A percentile compares a stretch with the other conserved stretches of the same genome.
phyloP scores from a whole-genome alignment of 192 early-diverging fungal genomes.

The Coemansia sp. region DNA sequence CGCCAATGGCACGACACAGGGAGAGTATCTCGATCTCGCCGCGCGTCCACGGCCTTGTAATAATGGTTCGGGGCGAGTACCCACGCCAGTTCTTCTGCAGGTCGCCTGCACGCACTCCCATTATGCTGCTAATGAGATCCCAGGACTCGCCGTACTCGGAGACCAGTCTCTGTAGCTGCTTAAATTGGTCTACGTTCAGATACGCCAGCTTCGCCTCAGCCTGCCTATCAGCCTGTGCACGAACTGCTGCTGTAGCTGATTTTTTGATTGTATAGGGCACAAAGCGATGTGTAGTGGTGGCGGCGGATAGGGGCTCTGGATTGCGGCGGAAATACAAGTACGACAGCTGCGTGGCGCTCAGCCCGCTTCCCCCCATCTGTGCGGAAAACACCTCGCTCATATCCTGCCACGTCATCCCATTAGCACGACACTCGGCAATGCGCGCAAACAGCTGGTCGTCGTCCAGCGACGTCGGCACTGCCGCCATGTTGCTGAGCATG shows the following conservation, averaged over 20 bases:
- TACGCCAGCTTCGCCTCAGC: conserved; percentile 15
- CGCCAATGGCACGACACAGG: conserved; percentile 26
- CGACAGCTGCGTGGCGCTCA: not conserved
- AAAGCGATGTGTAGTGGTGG: not conserved
- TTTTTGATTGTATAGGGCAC: not conserved
- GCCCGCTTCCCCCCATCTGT: too few relatives aligned
- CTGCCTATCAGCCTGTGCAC: too few relatives aligned
- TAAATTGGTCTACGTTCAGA: conserved; percentile 39
- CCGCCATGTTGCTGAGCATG: not conserved
- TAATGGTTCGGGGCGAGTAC: conserved; percentile 16
- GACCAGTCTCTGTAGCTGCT: conserved; percentile 24
- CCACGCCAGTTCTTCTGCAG: conserved; percentile 39
- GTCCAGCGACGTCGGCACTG: not conserved
- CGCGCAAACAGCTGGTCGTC: not conserved
- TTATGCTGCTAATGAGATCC: conserved; percentile 15
- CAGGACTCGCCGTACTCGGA: conserved; percentile 39
- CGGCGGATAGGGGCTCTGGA: not conserved
- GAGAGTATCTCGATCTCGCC: conserved; percentile 31
- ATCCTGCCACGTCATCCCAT: not conserved
- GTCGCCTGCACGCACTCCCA: conserved; percentile 30
- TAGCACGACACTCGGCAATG: not conserved
- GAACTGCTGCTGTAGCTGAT: not conserved
- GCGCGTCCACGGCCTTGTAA: conserved; percentile 31
- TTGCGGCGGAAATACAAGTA: not conserved
- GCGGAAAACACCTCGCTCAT: not conserved